phyloP scores from a whole-genome alignment of 768 basidiomycete genomes.

The Lactarius tabidus region DNA sequence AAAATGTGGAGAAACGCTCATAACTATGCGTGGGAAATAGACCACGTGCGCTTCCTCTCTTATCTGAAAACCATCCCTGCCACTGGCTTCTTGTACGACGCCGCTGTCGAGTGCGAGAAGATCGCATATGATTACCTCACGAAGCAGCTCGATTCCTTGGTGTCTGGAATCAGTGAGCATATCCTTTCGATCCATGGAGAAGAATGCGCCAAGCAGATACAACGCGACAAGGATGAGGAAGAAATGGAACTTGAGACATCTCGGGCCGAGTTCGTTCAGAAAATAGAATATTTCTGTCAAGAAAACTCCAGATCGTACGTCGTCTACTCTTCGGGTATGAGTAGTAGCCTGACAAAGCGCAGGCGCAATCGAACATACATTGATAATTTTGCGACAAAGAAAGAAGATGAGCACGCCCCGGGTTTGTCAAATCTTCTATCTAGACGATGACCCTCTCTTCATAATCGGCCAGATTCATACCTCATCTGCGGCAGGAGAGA shows the following conservation, averaged over 20 bases:
- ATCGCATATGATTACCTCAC: slow-evolving; percentile 11
- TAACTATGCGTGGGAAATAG: neutral
- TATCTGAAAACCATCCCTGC: neutral
- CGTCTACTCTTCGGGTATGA: neutral
- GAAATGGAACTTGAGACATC: neutral
- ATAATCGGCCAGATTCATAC: slow-evolving; percentile 8
- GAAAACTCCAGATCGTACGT: slow-evolving; percentile 15
- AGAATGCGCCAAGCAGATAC: slow-evolving; percentile 10
- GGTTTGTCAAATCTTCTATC: neutral
- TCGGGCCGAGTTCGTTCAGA: slow-evolving; percentile 9
- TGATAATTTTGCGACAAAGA: slow-evolving; percentile 7
- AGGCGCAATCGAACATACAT: slow-evolving; percentile 4
- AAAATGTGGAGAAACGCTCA: slow-evolving; percentile 4
- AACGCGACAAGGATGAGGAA: slow-evolving; percentile 1
- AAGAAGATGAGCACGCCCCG: neutral
- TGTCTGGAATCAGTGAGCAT: neutral
- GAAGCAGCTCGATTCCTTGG: slow-evolving; percentile 1
- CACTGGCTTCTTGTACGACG: neutral
- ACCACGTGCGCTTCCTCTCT: slow-evolving; percentile 20
- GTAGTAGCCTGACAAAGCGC: neutral
- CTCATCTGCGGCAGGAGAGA: slow-evolving; percentile 12
- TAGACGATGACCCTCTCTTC: neutral
- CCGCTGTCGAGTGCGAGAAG: neutral
- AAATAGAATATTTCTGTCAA: slow-evolving; percentile 3
- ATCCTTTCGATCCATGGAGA: slow-evolving; percentile 15